Base-by-base conservation (phyloP, 805 yeast genomes). In the Debaryomyces tyrocola region DNA sequence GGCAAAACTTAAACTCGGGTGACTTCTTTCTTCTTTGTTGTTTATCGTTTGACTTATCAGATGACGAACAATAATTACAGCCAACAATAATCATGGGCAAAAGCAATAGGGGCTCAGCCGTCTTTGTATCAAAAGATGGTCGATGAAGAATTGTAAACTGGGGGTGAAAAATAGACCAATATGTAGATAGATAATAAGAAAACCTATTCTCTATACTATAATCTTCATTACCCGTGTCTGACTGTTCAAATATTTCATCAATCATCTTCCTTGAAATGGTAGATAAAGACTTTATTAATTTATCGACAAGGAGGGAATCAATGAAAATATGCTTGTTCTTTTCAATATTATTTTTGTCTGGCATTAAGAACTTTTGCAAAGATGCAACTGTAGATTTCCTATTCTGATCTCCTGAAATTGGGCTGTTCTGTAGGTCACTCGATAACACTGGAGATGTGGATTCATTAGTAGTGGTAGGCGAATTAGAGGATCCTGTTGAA, bases 161-260 rank as follows among this genome's bases (percentile, higher is more conserved):
- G 0, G 82, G 79, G 55, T 83, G 85, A 55, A 80, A 82, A 11
- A 74, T 70, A 33, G 66, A 63, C 89, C 89, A 84, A 57, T 80
- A 84, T 6, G 55, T 64, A 50, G 57, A 69, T 33, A 64, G 52
- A 53, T 60, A 64, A 60, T 68, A 61, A 12, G 78, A 58, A 44
- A 74, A 51, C 42, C 74, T 43, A 50, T 64, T 65, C 50, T 69
- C 64, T 28, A 65, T 28, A 46, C 55, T 44, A 62, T 62, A 47
- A 17, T 47, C 39, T 51, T 50, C 27, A 47, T 67, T 50, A 11
- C 36, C 29, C 12, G n/a, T 17, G 31, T 50, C 38, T 54, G 58
- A 58, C 42, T 63, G 57, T 4, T 44, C 50, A 45, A 64, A 69
- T 6, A 63, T 48, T 4, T 54, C 63, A 6, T 64, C 58, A 36